Evolutionary conservation across 495 filamentous ascomycete species (phyloP), one percentile per base, ranked within the genome.

Genomic region (Pseudevernia furfuracea): DNA sequence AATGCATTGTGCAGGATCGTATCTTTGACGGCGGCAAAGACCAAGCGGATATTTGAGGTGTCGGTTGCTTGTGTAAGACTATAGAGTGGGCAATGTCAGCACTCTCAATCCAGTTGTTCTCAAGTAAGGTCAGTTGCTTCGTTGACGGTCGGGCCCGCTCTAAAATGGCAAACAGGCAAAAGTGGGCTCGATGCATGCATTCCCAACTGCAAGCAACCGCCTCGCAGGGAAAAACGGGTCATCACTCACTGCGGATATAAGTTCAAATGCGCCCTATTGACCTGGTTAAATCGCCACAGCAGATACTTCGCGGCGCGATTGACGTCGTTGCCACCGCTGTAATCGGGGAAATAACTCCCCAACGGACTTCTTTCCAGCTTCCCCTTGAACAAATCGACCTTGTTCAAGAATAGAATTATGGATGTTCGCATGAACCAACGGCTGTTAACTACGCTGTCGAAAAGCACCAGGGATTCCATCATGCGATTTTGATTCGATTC

Each of bases 401-500:
- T 98, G 79, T 97, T 97, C 59, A 98, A 80, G 79, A 97, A 97
- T 34, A 98, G 82, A 73, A 97, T 97, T 74, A 98, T 98, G 75
- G 91, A 96, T 32, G 94, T 97, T 65, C 94, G 83, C 87, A 97
- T 92, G 76, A 98, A 98, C 95, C 95, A 98, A 70, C 94, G 82
- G 64, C 93, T 97, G 76, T 98, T 98, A 68, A 98, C 94, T 7
- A 98, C 94, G 11, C 93, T 97, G 77, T 97, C 95, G 74, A 98
- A 98, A n/a, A 98, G 84, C 44, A 97, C 86, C 38, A 98, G 74
- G 70, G 89, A 94, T 75, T 97, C 94, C 90, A 96, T 96, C 94
- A 97, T 97, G 58, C 95, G 93, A 72, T 98, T 98, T 89, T 98
- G 94, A 74, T 94, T 96, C 75, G 88, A 95, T 76, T 98, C 92